phyloP scores from a whole-genome alignment of 306 rosid species.

The Prunus kanzakura region DNA sequence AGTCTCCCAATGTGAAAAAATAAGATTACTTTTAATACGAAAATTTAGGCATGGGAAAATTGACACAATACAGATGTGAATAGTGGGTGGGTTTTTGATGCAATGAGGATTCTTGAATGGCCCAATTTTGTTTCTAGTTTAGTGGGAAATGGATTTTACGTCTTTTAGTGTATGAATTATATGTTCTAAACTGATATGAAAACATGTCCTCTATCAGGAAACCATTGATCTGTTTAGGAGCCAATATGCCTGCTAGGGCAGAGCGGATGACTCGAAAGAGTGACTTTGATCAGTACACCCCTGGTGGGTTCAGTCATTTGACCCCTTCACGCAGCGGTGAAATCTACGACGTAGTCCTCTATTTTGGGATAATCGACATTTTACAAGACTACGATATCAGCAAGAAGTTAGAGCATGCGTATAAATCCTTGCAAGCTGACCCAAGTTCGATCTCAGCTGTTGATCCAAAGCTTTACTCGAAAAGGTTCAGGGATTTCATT shows the following conservation, averaged over 20 bases:
- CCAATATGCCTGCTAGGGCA: slow-evolving; percentile 96
- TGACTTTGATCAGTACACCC: slow-evolving; percentile 73
- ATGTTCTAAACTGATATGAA: slow-evolving; percentile 3
- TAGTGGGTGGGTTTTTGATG: neutral
- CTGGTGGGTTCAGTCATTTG: slow-evolving; percentile 61
- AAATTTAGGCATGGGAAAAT: neutral
- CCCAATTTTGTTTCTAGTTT: neutral
- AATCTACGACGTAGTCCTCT: slow-evolving; percentile 64
- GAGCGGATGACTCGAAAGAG: slow-evolving; percentile 82
- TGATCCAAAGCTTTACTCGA: slow-evolving; percentile 94
- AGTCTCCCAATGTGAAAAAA: neutral
- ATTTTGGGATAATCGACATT: slow-evolving; percentile 93
- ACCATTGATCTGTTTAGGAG: slow-evolving; percentile 85
- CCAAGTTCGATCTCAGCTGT: slow-evolving; percentile 93
- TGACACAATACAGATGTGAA: neutral
- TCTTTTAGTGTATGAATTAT: neutral
- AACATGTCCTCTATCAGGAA: slow-evolving; percentile 47
- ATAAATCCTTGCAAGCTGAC: slow-evolving; percentile 85
- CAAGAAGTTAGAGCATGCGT: slow-evolving; percentile 95
- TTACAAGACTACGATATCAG: slow-evolving; percentile 90
- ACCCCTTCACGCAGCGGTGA: slow-evolving; percentile 72
- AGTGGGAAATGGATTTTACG: neutral
- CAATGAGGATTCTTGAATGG: too few species aligned
- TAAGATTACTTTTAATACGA: neutral
- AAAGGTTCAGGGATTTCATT: slow-evolving; percentile 85